Conservation (phyloP, 2,329 filamentous ascomycete genomes). For the Claviceps digitariae region DNA sequence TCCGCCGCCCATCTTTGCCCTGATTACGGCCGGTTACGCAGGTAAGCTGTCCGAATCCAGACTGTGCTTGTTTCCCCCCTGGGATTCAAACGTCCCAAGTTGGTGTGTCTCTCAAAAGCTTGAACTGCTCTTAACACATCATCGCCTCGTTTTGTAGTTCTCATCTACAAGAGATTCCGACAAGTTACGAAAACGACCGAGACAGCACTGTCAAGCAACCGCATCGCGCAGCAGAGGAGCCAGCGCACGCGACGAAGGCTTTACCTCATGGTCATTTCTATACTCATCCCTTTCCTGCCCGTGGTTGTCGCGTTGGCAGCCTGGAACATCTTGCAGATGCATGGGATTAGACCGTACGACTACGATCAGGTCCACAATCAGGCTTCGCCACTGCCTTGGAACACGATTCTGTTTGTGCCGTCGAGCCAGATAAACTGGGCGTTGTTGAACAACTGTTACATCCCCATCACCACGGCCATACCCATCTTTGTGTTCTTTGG, state of each 20-base stretch:
- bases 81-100: neutral
- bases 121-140: neutral
- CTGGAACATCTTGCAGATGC: slow-evolving; percentile 24
- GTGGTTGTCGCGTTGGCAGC: slow-evolving; percentile 27
- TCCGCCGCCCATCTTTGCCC: slow-evolving; percentile 29
- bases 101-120: neutral
- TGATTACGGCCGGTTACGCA: slow-evolving; percentile 32
- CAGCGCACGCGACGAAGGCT: slow-evolving; percentile 37
- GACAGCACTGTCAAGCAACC: slow-evolving; percentile 26
- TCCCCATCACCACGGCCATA: slow-evolving; percentile 31
- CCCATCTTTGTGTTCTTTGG: slow-evolving; percentile 43
- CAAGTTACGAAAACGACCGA: slow-evolving; percentile 28
- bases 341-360: slow-evolving; percentile 22
- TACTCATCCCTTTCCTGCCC: slow-evolving; percentile 38
- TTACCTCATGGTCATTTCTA: slow-evolving; percentile 40
- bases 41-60: slow-evolving; percentile 22
- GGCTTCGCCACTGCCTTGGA: slow-evolving; percentile 27
- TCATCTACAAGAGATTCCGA: slow-evolving; percentile 35
- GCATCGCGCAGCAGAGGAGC: slow-evolving; percentile 25
- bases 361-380: slow-evolving; percentile 29
- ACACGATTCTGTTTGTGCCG: slow-evolving; percentile 31
- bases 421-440: slow-evolving; percentile 25
- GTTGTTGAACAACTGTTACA: slow-evolving; percentile 33
- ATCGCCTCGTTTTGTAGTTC: slow-evolving; percentile 16
- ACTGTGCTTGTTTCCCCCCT: neutral